A percentile compares a stretch with the other conserved stretches of the same genome.
Conservation (phyloP, 106 monocot genomes). For the Apostasia ramifera region DNA sequence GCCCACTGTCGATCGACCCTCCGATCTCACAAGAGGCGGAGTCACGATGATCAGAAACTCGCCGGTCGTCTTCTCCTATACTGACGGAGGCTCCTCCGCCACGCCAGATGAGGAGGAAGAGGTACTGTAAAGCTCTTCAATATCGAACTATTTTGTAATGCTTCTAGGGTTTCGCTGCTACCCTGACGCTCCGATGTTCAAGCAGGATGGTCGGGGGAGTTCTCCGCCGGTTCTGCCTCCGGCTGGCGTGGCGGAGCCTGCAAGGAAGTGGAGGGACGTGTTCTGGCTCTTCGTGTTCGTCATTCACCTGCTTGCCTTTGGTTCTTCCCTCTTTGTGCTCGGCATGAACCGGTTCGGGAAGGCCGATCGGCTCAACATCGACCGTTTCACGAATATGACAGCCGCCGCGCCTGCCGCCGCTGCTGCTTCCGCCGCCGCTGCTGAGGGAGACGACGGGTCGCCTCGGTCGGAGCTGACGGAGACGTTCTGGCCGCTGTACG, state of each 20-base stretch:
- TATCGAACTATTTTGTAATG: background rate
- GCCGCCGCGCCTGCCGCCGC: conserved; percentile 4
- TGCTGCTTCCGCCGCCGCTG: background rate
- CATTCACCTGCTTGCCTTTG: conserved; percentile 61
- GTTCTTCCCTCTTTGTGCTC: conserved; percentile 39
- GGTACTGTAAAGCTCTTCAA: background rate
- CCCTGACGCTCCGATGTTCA: background rate
- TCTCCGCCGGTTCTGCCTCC: conserved; percentile 11
- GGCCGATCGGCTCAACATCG: conserved; percentile 68
- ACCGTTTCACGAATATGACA: conserved; percentile 58
- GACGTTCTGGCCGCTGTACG: conserved; percentile 92
- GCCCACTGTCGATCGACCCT: too few relatives aligned
- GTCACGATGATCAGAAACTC: background rate
- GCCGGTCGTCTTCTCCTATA: conserved; percentile 8
- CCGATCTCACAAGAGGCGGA: background rate
- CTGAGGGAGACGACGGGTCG: background rate
- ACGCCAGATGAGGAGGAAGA: conserved; percentile 6
- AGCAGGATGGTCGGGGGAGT: conserved; percentile 18
- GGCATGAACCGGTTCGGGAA: conserved; percentile 68
- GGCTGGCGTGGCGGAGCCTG: conserved; percentile 6
- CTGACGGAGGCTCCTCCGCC: conserved; percentile 12
- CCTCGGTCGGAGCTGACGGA: conserved; percentile 51
- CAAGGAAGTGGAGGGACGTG: conserved; percentile 78
- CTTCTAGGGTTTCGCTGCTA: background rate
- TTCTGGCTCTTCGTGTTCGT: conserved; percentile 84